Conservation (phyloP, 352 stramenopile species). For the Pythium aquatile region DNA sequence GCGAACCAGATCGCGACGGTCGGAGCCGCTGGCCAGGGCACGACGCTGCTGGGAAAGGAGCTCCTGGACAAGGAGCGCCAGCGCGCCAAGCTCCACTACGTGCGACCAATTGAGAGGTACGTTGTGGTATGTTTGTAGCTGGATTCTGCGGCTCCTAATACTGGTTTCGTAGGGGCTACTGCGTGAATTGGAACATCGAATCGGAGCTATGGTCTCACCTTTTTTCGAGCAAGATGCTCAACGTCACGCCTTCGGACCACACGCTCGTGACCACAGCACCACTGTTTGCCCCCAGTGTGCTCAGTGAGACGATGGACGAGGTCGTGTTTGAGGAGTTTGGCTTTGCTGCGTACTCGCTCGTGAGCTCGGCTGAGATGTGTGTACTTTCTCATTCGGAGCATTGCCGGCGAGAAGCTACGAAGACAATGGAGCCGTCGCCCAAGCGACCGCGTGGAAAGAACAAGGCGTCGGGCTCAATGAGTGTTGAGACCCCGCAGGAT, state of each 20-base stretch:
- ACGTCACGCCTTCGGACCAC: slow-evolving; percentile 46
- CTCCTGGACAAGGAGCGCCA: slow-evolving; percentile 55
- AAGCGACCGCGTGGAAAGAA: slow-evolving; percentile 14
- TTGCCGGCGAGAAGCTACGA: slow-evolving; percentile 21
- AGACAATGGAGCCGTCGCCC: background rate
- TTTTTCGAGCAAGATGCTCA: slow-evolving; percentile 51
- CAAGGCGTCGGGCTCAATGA: background rate
- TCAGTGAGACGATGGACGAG: slow-evolving; percentile 76
- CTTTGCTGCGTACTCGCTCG: slow-evolving; percentile 52
- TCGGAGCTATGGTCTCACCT: slow-evolving; percentile 57
- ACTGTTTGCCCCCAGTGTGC: slow-evolving; percentile 46
- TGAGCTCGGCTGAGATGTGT: slow-evolving; percentile 56
- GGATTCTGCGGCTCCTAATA: background rate
- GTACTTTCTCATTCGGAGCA: slow-evolving; percentile 57
- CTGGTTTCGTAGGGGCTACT: slow-evolving; percentile 56
- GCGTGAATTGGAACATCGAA: slow-evolving; percentile 81
- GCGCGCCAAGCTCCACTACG: slow-evolving; percentile 28
- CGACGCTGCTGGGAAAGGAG: slow-evolving; percentile 43
- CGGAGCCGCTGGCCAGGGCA: slow-evolving; percentile 16
- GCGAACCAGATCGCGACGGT: slow-evolving; percentile 50
- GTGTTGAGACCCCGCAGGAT: slow-evolving; percentile 1
- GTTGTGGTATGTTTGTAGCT: slow-evolving; percentile 7
- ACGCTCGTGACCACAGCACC: slow-evolving; percentile 60
- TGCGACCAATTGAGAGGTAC: slow-evolving; percentile 29
- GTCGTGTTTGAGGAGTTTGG: slow-evolving; percentile 79